These are phyloP conservation scores for Fusarium chuoi DNA, from an alignment of 2,329 filamentous ascomycete genomes.

Conservation along the genomic window DNA sequence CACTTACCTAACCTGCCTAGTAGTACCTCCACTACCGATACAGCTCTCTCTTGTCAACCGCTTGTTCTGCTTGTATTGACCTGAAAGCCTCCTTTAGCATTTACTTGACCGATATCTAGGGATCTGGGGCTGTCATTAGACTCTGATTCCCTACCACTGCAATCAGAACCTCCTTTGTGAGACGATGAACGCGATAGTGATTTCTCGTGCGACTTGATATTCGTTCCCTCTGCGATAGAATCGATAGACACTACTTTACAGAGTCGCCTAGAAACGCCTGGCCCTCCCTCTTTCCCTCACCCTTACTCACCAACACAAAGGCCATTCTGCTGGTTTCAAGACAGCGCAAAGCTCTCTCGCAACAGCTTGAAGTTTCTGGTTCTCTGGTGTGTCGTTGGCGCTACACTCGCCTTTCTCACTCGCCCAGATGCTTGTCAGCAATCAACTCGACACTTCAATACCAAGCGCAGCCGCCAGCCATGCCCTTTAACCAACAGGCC, in stretches of 20 bases:
- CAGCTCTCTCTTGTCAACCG: conserved; percentile 9
- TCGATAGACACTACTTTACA: conserved; percentile 15
- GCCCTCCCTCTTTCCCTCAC: background rate
- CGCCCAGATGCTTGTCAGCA: conserved; percentile 54
- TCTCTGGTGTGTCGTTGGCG: conserved; percentile 35
- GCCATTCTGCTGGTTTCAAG: conserved; percentile 5
- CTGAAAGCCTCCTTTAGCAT: background rate
- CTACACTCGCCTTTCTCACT: conserved; percentile 41
- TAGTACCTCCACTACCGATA: background rate
- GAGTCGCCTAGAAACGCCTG: conserved; percentile 1
- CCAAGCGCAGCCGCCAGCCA: conserved; percentile 35
- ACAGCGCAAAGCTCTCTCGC: conserved; percentile 5
- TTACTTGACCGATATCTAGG: background rate
- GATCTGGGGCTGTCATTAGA: background rate
- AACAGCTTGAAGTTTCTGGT: conserved; percentile 8
- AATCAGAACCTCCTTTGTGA: conserved; percentile 5
- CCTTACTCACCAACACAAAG: background rate
- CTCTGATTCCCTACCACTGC: conserved; percentile 2
- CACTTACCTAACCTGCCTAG: background rate
- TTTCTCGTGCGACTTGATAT: conserved; percentile 30
- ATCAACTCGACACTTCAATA: conserved; percentile 32
- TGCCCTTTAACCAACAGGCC: conserved; percentile 57
- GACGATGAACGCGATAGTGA: conserved; percentile 27
- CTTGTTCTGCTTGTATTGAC: background rate
- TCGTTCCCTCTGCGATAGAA: conserved; percentile 25